Evolutionary conservation across 2,329 filamentous ascomycete species (phyloP).

Genomic region (Mycosphaerelloides madeirae): DNA sequence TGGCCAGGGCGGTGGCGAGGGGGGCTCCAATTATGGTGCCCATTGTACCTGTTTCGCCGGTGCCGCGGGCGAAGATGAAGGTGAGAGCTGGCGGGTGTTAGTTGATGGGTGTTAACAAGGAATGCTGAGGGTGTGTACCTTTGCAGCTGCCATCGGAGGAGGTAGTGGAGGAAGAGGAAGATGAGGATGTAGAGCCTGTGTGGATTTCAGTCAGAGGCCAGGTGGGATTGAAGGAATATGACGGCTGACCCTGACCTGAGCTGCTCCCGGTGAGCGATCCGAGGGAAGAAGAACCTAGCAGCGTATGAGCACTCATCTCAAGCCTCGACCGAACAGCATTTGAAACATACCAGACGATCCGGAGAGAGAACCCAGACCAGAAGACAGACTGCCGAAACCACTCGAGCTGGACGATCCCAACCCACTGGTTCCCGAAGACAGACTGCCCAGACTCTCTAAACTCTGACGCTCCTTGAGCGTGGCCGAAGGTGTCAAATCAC

Average conservation of each 20-base stretch:
- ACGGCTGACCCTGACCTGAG: neutral
- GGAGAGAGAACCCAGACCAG: neutral
- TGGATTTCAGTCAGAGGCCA: neutral
- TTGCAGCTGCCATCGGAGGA: slow-evolving; percentile 7
- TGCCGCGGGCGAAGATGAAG: slow-evolving; percentile 56
- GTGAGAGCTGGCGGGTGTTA: slow-evolving; percentile 38
- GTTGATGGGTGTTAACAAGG: neutral
- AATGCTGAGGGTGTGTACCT: neutral
- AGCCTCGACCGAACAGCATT: neutral
- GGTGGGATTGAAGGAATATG: too few relatives aligned
- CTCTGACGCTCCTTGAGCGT: slow-evolving; percentile 4
- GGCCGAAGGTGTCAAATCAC: neutral
- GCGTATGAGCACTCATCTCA: neutral
- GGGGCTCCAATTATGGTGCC: slow-evolving; percentile 33
- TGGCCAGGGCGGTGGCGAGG: slow-evolving; percentile 16
- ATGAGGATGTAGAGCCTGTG: neutral
- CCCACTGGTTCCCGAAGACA: neutral
- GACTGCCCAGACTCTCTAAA: neutral
- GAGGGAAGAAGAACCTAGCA: neutral
- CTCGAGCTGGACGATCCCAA: slow-evolving; percentile 1
- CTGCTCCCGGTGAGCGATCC: neutral
- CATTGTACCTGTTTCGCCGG: slow-evolving; percentile 51
- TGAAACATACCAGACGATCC: neutral
- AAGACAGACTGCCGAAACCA: neutral
- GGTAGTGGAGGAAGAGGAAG: neutral